Conservation (phyloP, 441 rosid genomes). For the Raphanus hybrid region DNA sequence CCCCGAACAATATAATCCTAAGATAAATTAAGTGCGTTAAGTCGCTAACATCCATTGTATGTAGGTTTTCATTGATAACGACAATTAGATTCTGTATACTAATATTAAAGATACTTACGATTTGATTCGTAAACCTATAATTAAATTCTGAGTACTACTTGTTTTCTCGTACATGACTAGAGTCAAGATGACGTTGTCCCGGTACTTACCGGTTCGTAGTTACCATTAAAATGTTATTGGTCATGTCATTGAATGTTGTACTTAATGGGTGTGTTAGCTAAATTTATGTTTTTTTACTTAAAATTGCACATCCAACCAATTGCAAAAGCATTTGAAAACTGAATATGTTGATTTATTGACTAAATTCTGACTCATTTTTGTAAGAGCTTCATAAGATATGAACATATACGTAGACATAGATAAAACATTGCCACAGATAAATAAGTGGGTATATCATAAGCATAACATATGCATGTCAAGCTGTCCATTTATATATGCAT, state of each 20-base stretch:
- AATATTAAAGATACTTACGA: neutral
- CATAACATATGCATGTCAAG: conserved; percentile 10
- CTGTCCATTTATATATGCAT: neutral
- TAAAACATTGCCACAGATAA: neutral
- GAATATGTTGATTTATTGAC: neutral
- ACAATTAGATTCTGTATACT: neutral
- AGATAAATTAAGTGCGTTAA: neutral
- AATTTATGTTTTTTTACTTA: neutral
- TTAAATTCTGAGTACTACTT: neutral
- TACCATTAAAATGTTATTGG: conserved; percentile 14
- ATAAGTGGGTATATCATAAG: neutral
- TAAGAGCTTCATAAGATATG: neutral
- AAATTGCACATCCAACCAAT: neutral
- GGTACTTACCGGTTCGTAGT: neutral
- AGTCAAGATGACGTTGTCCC: neutral
- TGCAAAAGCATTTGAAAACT: neutral
- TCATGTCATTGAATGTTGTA: conserved; percentile 25
- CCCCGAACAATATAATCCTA: neutral
- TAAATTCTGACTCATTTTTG: neutral
- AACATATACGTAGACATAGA: neutral
- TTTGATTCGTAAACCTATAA: neutral
- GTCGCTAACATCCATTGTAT: neutral
- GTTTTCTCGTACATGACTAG: neutral
- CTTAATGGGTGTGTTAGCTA: neutral
- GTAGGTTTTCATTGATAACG: conserved; percentile 12